Percentiles rank a stretch among this genome's conserved stretches.
phyloP scores from a whole-genome alignment of 2,329 filamentous ascomycete genomes.

The Phaeophleospora eucalypticola region DNA sequence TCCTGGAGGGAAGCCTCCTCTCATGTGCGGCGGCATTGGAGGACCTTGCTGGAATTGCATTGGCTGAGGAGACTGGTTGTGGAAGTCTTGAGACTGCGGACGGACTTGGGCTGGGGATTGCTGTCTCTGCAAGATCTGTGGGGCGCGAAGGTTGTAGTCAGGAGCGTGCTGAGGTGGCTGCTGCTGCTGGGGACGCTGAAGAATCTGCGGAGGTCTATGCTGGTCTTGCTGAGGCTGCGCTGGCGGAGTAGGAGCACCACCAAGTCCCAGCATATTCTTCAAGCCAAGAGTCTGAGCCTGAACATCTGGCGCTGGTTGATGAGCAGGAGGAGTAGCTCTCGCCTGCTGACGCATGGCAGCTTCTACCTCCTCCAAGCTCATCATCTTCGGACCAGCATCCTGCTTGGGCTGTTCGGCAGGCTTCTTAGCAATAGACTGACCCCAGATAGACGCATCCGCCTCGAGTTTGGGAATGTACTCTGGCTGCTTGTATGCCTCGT shows the following conservation, averaged over 20 bases:
- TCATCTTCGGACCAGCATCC: conserved; percentile 63
- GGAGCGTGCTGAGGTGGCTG: conserved; percentile 31
- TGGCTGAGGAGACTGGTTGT: conserved; percentile 23
- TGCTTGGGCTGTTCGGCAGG: conserved; percentile 32
- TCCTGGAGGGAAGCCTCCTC: conserved; percentile 28
- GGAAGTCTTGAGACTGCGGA: conserved; percentile 24
- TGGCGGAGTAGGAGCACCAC: conserved; percentile 17
- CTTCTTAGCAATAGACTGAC: conserved; percentile 61
- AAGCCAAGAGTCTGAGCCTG: conserved; percentile 32
- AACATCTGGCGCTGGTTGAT: conserved; percentile 17
- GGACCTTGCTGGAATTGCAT: conserved; percentile 25
- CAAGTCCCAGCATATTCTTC: conserved; percentile 33
- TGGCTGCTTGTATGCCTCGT: conserved; percentile 83
- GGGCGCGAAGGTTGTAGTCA: conserved; percentile 38
- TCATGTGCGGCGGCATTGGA: conserved; percentile 14
- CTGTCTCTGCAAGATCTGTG: conserved; percentile 39
- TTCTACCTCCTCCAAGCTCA: conserved; percentile 96
- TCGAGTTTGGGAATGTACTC: conserved; percentile 85
- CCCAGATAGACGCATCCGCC: conserved; percentile 92
- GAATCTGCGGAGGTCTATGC: conserved; percentile 41
- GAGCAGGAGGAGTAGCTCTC: conserved; percentile 34
- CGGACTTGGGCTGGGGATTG: conserved; percentile 22
- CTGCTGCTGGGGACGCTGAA: conserved; percentile 48
- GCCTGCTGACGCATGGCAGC: conserved; percentile 77
- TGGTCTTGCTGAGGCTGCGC: conserved; percentile 33